Evolutionary conservation across 306 rosid genomes (phyloP).

Genomic region (Crataegus laevigata): DNA sequence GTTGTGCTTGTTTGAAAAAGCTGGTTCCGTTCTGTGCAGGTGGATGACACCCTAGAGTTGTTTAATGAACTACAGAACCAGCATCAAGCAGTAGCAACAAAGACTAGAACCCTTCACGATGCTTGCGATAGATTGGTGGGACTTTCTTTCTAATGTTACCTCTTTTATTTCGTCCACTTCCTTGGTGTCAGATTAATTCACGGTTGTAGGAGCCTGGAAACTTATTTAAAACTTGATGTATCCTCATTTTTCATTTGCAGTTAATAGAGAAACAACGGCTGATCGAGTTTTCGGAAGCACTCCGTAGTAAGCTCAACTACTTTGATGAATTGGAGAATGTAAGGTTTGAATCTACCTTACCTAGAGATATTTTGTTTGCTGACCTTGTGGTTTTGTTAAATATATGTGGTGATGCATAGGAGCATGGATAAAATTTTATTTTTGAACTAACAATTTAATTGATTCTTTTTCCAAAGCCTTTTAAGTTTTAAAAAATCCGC

Average conservation of each 20-base stretch:
- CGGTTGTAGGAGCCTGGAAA: neutral
- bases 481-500: neutral
- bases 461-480: neutral
- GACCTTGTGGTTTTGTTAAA: neutral
- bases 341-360: constrained; percentile 88
- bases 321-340: constrained; percentile 99
- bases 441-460: neutral
- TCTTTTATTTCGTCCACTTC: neutral
- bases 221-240: neutral
- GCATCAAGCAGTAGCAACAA: constrained; percentile 94
- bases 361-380: constrained; percentile 31
- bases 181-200: neutral
- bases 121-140: constrained; percentile 89
- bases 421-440: neutral
- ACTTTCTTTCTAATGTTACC: constrained; percentile 14
- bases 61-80: constrained; percentile 81
- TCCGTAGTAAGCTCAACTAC: constrained; percentile 91
- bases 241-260: constrained; percentile 33
- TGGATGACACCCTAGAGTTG: constrained; percentile 74
- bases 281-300: constrained; percentile 87
- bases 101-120: constrained; percentile 97
- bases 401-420: neutral
- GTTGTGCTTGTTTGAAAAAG: constrained; percentile 8
- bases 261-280: constrained; percentile 85
- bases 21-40: constrained; percentile 42